These are phyloP conservation scores for Capronia americana DNA, from an alignment of 2,329 filamentous ascomycete genomes.

Conservation along the genomic window DNA sequence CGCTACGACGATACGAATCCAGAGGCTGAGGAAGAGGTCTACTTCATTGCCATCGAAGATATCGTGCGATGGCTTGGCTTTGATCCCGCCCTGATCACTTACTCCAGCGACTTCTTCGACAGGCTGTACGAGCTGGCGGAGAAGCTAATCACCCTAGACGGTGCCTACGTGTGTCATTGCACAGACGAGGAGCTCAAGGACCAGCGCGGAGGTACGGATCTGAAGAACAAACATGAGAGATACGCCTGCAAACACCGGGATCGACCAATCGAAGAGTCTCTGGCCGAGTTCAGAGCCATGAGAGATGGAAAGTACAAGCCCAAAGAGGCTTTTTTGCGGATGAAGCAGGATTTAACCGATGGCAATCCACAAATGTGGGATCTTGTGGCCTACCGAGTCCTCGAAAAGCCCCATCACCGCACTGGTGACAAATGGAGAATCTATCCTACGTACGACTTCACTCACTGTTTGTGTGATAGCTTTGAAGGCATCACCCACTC, in stretches of 20 bases:
- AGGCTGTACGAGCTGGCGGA: conserved; percentile 87
- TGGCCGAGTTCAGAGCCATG: conserved; percentile 88
- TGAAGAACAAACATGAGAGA: conserved; percentile 66
- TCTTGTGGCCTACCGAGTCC: conserved; percentile 84
- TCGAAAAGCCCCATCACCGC: conserved; percentile 74
- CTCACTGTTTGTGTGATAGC: conserved; percentile 88
- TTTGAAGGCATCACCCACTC: conserved; percentile 92
- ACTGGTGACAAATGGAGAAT: conserved; percentile 88
- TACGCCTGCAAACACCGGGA: conserved; percentile 83
- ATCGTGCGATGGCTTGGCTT: conserved; percentile 89
- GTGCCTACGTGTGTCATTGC: conserved; percentile 86
- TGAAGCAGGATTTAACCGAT: conserved; percentile 85
- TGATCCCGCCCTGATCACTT: conserved; percentile 76
- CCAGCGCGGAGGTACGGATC: conserved; percentile 79
- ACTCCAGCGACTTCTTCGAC: conserved; percentile 90
- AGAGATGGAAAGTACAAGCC: conserved; percentile 87
- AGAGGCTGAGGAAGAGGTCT: conserved; percentile 87
- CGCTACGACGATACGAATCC: conserved; percentile 97
- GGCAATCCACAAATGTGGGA: conserved; percentile 98
- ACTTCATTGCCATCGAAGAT: conserved; percentile 87
- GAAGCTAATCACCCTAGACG: conserved; percentile 74
- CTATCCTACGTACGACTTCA: conserved; percentile 94
- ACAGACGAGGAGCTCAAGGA: conserved; percentile 76
- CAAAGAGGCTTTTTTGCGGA: conserved; percentile 81
- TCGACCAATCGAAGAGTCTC: conserved; percentile 74